A percentile compares a stretch with the other conserved stretches of the same genome.
Evolutionary conservation across 2,329 filamentous ascomycete genomes (phyloP).

Genomic region (Neofusicoccum cordaticola): DNA sequence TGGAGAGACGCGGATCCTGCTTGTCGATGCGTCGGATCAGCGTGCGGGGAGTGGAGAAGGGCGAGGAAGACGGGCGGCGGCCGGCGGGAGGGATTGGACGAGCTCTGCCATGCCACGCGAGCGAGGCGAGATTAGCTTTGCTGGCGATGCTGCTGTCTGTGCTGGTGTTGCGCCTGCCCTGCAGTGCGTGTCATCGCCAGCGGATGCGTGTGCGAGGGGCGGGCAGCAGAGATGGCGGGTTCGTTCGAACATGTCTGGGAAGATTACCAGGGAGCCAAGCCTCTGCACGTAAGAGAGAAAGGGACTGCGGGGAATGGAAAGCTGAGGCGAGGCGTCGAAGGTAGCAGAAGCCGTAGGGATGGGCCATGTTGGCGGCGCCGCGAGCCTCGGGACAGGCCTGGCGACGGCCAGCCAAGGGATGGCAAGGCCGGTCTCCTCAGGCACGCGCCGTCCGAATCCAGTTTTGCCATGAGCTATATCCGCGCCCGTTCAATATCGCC

Average conservation of each 20-base stretch:
- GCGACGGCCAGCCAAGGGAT: neutral
- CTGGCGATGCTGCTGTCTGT: neutral
- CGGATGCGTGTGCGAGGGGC: neutral
- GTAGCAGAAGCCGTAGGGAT: neutral
- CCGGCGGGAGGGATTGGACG: neutral
- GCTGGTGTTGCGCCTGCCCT: neutral
- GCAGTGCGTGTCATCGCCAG: neutral
- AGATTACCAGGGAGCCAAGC: neutral
- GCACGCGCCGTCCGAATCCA: neutral
- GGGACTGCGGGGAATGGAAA: neutral
- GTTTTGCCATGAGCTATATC: neutral
- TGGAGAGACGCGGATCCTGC: neutral
- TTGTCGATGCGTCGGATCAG: neutral
- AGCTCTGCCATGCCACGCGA: neutral
- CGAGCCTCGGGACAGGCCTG: neutral
- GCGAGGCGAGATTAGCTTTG: neutral
- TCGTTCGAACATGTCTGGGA: too few relatives aligned
- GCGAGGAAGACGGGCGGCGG: neutral
- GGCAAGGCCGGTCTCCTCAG: neutral
- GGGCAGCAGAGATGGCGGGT: neutral
- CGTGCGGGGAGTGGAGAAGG: neutral
- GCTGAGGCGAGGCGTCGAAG: neutral
- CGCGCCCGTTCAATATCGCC: neutral
- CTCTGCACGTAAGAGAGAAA: neutral
- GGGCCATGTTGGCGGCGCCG: neutral